Base-by-base conservation (phyloP, 2,329 filamentous ascomycete genomes). In the Hortaea werneckii region DNA sequence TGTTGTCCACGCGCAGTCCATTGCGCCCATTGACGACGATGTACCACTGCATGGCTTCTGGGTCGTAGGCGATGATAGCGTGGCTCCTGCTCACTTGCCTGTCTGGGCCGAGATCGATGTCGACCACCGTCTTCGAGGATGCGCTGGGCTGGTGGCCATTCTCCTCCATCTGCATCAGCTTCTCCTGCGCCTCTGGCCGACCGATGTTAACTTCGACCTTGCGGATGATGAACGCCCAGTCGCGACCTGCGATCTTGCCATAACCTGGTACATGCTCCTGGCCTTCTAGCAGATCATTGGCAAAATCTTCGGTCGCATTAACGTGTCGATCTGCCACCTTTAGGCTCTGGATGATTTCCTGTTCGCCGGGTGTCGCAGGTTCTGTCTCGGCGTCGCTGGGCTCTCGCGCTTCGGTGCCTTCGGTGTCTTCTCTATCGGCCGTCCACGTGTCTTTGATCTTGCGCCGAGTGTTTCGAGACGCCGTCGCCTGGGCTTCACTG, bases 1-100 rank as follows among this genome's bases (percentile, higher is more conserved):
- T 68, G 50, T 87, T 86, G 63, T 98, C 87, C 20, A 96, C 73
- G 58, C 86, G 87, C 40, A 94, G 77, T 28, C 89, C 88, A 63
- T 98, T 98, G 55, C 92, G 84, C 13, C 92, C 92, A 61, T 90
- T 89, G 52, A 95, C 87, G 38, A 80, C 72, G 43, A 98, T 78
- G 58, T 83, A 83, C 92, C 92, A 98, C 50, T 77, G 79, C 42
- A 70, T 69, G 37, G 60, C 57, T 2, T 66, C 58, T 6, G 61
- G 53, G 37, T 74, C 68, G 53, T 71, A 75, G 39, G 64, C 60
- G 50, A 75, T 74, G 50, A 69, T 65, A 28, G 72, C 72, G 50
- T 75, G 72, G 20, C 71, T 57, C 39, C 72, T 64, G 1, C 72
- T 75, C 20, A 75, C 64, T 48, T 73, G 69, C 34, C 72, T 67